These are phyloP conservation scores for Teratosphaeriaceae sp. DNA, from an alignment of 2,329 filamentous ascomycete genomes.

Conservation along the genomic window DNA sequence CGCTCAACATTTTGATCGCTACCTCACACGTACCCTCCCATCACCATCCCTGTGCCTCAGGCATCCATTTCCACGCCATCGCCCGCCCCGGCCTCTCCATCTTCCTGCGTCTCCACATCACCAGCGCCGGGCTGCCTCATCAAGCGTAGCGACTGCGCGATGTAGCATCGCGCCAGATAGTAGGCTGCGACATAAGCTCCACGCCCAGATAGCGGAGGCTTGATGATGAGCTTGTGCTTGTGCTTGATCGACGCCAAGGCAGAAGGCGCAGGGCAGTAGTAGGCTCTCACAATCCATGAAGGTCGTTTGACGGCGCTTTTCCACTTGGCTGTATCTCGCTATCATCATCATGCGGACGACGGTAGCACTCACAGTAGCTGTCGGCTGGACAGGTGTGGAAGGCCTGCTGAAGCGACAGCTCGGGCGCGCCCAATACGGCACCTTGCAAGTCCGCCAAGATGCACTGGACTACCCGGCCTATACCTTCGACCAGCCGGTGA, in stretches of 20 bases:
- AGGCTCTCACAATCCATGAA: no score
- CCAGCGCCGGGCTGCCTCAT: not conserved
- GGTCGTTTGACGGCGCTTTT: no score
- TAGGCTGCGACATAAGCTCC: not conserved
- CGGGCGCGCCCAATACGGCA: not conserved
- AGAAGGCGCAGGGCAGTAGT: no score
- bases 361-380: not conserved
- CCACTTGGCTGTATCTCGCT: no score
- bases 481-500: conserved; percentile 5
- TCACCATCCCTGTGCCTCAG: no score
- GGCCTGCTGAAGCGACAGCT: not conserved
- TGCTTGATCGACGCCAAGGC: no score
- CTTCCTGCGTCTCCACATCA: not conserved
- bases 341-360: not conserved
- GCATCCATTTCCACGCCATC: no score
- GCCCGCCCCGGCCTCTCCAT: not conserved
- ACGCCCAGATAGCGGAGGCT: not conserved
- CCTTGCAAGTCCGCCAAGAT: conserved; percentile 1
- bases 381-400: not conserved
- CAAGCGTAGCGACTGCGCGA: not conserved
- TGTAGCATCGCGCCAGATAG: not conserved
- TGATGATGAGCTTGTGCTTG: not conserved
- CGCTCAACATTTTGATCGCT: no score
- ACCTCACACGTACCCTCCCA: no score
- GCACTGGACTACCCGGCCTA: not conserved